Conservation (phyloP, 352 stramenopile species). For the Globisporangium nodosum region DNA sequence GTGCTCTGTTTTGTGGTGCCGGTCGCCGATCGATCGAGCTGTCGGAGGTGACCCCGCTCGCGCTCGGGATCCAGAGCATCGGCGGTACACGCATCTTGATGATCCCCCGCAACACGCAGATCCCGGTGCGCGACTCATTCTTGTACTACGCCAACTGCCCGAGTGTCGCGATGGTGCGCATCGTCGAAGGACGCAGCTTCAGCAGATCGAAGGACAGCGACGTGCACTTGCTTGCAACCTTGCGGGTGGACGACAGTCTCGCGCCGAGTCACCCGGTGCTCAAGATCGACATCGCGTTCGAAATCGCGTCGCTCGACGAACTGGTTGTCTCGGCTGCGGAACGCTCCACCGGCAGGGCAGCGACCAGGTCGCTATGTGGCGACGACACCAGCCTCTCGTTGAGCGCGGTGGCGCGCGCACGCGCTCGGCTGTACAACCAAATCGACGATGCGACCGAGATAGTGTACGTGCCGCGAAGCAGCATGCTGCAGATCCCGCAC, state of each 20-base stretch:
- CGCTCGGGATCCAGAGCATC: conserved; percentile 28
- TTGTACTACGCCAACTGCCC: conserved; percentile 34
- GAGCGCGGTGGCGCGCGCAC: conserved; percentile 19
- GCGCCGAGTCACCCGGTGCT: conserved; percentile 21
- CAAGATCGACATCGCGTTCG: conserved; percentile 29
- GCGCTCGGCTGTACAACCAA: conserved; percentile 10
- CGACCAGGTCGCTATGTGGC: conserved; percentile 10
- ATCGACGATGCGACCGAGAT: conserved; percentile 6
- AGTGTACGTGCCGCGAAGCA: conserved; percentile 6
- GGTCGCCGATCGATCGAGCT: conserved; percentile 3
- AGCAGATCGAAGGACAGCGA: background rate
- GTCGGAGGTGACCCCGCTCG: conserved; percentile 20
- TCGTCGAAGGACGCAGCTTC: conserved; percentile 20
- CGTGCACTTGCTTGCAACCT: conserved; percentile 17
- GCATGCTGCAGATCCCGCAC: conserved; percentile 12
- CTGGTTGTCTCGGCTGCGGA: conserved; percentile 22
- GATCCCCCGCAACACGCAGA: conserved; percentile 15
- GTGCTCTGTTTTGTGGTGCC: conserved; percentile 14
- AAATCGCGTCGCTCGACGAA: conserved; percentile 14
- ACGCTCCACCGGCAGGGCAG: conserved; percentile 16
- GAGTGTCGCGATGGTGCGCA: conserved; percentile 20
- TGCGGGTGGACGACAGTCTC: conserved; percentile 21
- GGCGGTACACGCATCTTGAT: conserved; percentile 21
- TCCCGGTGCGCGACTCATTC: conserved; percentile 21
- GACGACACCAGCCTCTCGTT: conserved; percentile 26